Evolutionary conservation across 2,329 filamentous ascomycete species (phyloP).

Genomic region (Phyllosticta paracitricarpa): DNA sequence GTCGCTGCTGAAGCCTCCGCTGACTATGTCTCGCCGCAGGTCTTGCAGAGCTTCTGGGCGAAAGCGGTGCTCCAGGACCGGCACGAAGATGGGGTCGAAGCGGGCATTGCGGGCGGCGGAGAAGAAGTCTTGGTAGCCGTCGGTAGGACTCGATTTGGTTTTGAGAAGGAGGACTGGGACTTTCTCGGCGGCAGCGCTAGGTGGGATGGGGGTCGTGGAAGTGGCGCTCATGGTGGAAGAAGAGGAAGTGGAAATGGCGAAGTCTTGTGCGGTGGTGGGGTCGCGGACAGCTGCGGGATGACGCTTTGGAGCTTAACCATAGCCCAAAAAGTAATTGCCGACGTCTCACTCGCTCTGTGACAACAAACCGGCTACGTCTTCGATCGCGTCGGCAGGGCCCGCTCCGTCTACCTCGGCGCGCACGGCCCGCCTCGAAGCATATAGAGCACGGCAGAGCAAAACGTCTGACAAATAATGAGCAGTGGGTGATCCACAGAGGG

Average conservation of each 20-base stretch:
- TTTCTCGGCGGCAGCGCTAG: constrained; percentile 12
- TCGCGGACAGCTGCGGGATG: neutral
- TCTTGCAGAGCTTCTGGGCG: constrained; percentile 47
- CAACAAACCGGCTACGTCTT: neutral
- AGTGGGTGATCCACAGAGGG: neutral
- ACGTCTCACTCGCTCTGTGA: accelerated
- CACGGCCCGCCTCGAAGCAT: neutral
- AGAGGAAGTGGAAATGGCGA: neutral
- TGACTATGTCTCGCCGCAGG: constrained; percentile 43
- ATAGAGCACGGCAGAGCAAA: neutral
- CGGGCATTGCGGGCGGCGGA: constrained; percentile 31
- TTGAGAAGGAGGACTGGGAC: constrained; percentile 63
- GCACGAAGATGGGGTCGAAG: constrained; percentile 62
- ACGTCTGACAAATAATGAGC: neutral
- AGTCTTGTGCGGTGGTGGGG: neutral
- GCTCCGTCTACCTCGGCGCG: neutral
- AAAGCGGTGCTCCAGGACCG: constrained; percentile 65
- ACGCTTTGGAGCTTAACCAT: neutral
- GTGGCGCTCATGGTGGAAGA: constrained; percentile 5
- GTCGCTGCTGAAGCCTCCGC: constrained; percentile 27
- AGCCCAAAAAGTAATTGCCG: neutral
- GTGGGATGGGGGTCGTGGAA: neutral
- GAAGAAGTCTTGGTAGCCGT: constrained; percentile 64
- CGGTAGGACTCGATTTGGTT: constrained; percentile 60
- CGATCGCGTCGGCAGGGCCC: neutral